Evolutionary conservation across 2,329 filamentous ascomycete genomes (phyloP), one percentile per base, ranked within the genome.

Genomic region (Stemphylium vesicarium): DNA sequence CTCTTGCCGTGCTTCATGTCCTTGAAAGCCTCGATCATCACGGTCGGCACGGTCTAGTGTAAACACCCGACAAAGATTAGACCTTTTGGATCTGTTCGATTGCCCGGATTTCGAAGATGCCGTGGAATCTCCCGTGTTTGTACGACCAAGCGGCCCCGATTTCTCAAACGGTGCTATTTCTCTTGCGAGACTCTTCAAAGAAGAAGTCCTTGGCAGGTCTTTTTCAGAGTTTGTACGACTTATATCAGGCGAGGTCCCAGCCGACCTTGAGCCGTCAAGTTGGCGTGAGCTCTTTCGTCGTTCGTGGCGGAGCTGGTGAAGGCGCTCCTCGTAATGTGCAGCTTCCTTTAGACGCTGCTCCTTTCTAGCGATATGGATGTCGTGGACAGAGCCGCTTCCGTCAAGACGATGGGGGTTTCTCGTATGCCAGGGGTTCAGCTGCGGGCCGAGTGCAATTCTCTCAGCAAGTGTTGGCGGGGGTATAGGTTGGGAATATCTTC

Each of bases 1-100:
- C 64, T 66, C 56, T 68, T 69, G 12, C 64, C 60, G 62, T 70
- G 69, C 57, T 73, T 74, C 63, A 73, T 64, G 53, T 74, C 70
- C 51, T 69, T 70, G 45, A 73, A 46, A 2, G 68, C 62, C 53
- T 74, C 70, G 64, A 73, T 71, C 69, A 74, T 73, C 16, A 36
- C 64, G 39, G 12, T 52, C 31, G 36, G 45, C 46, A 38, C 64
- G 41, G n/a, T 55, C 36, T 24, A 47, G 47, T 18, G 53, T 55
- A 5, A 55, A 42, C 11, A 66, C 59, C 24, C 57, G 48, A 16
- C 35, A 43, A 18, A 55, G 52, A 12, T 22, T 53, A 12, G 53
- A 60, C 31, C 32, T 48, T 18, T 41, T 52, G 16, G 56, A 59
- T 6, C 50, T 53, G 12, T 15, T 44, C 8, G 53, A 55, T 20